These are phyloP conservation scores for Calocybe cyanea DNA, from an alignment of 768 basidiomycete genomes.

Conservation along the genomic window DNA sequence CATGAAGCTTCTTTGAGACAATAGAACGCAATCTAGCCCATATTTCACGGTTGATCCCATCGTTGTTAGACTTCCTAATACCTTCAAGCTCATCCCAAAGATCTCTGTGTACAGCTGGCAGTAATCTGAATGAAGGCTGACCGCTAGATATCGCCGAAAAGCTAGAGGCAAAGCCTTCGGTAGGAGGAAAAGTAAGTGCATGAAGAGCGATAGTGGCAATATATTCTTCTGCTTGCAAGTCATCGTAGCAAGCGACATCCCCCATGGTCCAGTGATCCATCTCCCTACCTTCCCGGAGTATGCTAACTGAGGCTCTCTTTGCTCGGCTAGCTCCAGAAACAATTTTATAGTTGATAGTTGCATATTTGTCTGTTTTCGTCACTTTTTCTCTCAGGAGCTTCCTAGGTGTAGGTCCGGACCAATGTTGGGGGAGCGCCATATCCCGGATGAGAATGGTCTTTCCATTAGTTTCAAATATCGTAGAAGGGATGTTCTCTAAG, in stretches of 20 bases:
- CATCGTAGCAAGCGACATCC: conserved; percentile 75
- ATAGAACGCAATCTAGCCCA: conserved; percentile 72
- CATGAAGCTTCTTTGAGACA: conserved; percentile 55
- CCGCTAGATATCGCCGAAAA: conserved; percentile 39
- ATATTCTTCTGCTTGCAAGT: conserved; percentile 84
- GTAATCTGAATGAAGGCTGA: conserved; percentile 66
- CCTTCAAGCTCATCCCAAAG: conserved; percentile 89
- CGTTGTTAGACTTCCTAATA: conserved; percentile 55
- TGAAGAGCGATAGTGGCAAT: conserved; percentile 85
- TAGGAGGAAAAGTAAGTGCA: conserved; percentile 60
- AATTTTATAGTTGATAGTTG: conserved; percentile 61
- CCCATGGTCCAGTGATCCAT: conserved; percentile 77
- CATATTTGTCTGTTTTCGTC: conserved; percentile 66
- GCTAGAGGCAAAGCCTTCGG: conserved; percentile 62
- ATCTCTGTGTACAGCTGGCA: conserved; percentile 83
- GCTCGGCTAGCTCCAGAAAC: conserved; percentile 74
- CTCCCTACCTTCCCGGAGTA: conserved; percentile 68
- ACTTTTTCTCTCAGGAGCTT: conserved; percentile 65
- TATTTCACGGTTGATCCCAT: conserved; percentile 57
- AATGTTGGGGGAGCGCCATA: conserved; percentile 80
- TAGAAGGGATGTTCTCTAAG: conserved; percentile 59
- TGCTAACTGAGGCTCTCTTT: conserved; percentile 63
- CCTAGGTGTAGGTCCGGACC: conserved; percentile 81
- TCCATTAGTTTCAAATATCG: conserved; percentile 54
- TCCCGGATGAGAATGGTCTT: conserved; percentile 54